phyloP scores from a whole-genome alignment of 2,329 filamentous ascomycete genomes.

The Graphilbum fragrans region DNA sequence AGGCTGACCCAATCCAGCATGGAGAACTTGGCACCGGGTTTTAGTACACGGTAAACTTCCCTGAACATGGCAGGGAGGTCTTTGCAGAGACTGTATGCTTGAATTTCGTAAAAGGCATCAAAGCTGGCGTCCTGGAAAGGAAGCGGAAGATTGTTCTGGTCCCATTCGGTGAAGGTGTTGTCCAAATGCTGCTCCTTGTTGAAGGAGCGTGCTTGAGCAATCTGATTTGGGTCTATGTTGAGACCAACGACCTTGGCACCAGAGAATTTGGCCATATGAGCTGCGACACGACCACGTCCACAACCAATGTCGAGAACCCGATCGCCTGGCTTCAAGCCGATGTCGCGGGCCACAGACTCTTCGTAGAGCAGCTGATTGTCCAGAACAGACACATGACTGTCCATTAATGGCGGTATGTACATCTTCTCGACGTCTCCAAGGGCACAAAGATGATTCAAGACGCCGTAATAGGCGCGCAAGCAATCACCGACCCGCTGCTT shows the following conservation, averaged over 20 bases:
- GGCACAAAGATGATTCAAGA: slow-evolving; percentile 41
- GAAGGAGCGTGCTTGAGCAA: slow-evolving; percentile 31
- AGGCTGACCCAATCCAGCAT: slow-evolving; percentile 41
- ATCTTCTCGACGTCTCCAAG: slow-evolving; percentile 45
- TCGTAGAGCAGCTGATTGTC: slow-evolving; percentile 42
- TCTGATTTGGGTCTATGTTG: slow-evolving; percentile 41
- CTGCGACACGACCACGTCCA: slow-evolving; percentile 38
- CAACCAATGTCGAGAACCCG: slow-evolving; percentile 39
- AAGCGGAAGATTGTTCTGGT: slow-evolving; percentile 38
- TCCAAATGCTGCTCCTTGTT: slow-evolving; percentile 28
- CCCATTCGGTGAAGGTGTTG: slow-evolving; percentile 35
- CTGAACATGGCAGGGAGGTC: slow-evolving; percentile 31
- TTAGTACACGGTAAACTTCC: slow-evolving; percentile 35
- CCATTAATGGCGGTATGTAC: slow-evolving; percentile 43
- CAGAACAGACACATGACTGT: slow-evolving; percentile 31
- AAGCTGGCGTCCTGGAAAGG: slow-evolving; percentile 35
- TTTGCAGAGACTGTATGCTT: slow-evolving; percentile 40
- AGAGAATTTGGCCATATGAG: slow-evolving; percentile 36
- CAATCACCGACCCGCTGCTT: slow-evolving; percentile 37
- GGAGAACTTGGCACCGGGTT: slow-evolving; percentile 36
- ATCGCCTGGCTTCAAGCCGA: slow-evolving; percentile 30
- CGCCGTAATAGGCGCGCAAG: slow-evolving; percentile 38
- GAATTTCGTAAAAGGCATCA: slow-evolving; percentile 45
- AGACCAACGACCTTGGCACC: slow-evolving; percentile 36
- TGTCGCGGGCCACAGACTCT: slow-evolving; percentile 33